Conservation (phyloP, 1,284 basidiomycete species). For the Stereum hirsutum region DNA sequence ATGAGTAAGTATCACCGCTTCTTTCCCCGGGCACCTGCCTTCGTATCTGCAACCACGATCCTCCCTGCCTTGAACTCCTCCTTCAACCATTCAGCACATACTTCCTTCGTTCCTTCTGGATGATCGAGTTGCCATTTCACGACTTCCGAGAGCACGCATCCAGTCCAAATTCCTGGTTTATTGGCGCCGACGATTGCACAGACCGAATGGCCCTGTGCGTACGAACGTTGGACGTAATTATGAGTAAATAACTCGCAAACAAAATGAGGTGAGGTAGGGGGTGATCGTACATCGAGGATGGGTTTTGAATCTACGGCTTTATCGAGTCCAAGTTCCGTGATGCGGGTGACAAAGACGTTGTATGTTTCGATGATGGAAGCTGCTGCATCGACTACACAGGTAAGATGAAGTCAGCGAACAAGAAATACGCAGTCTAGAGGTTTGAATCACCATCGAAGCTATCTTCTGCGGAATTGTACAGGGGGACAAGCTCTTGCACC, state of each 20-base stretch:
- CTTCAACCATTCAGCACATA: constrained; percentile 64
- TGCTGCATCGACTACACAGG: constrained; percentile 31
- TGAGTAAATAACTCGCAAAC: too few species aligned
- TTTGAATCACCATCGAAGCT: constrained; percentile 45
- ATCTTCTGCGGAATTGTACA: constrained; percentile 36
- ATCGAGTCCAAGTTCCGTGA: constrained; percentile 57
- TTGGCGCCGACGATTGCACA: constrained; percentile 41
- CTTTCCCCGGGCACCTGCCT: constrained; percentile 17
- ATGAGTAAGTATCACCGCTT: too few species aligned
- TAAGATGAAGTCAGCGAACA: too few species aligned
- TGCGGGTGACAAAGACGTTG: constrained; percentile 48
- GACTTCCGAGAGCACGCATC: constrained; percentile 52
- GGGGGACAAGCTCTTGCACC: constrained; percentile 56
- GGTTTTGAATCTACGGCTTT: constrained; percentile 59
- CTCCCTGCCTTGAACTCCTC: constrained; percentile 39
- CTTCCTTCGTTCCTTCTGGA: constrained; percentile 54
- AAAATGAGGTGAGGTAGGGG: background rate
- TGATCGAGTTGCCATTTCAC: constrained; percentile 80
- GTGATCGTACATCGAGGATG: constrained; percentile 60
- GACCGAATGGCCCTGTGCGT: constrained; percentile 70
- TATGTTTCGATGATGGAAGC: constrained; percentile 47
- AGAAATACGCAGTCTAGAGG: too few species aligned
- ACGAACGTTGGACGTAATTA: too few species aligned
- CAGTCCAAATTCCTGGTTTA: constrained; percentile 64
- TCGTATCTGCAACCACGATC: constrained; percentile 21